Evolutionary conservation across 176 grass and related monocot species (phyloP).

Genomic region (Eragrostis curvula): DNA sequence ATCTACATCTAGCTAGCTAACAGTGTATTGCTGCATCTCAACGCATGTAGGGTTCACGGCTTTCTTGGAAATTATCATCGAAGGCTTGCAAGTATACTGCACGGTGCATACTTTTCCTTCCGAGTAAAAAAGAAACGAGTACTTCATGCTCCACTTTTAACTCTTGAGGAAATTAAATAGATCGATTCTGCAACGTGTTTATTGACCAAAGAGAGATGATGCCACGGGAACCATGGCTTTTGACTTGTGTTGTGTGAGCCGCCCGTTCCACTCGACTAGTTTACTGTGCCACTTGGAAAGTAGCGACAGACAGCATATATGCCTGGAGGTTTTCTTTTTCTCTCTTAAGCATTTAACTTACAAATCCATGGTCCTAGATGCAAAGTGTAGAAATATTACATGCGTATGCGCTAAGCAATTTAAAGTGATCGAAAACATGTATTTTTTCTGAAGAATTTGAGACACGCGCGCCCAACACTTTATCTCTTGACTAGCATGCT

Average conservation of each 20-base stretch:
- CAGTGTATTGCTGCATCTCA: not conserved
- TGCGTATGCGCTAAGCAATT: constrained; percentile 31
- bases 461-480: no score
- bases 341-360: not conserved
- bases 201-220: not conserved
- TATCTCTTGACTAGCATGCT: no score
- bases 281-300: constrained; percentile 17
- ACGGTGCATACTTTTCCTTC: not conserved
- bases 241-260: constrained; percentile 18
- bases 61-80: not conserved
- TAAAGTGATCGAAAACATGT: constrained; percentile 7
- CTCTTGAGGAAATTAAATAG: not conserved
- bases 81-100: no score
- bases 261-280: not conserved
- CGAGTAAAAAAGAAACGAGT: not conserved
- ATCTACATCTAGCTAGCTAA: no score
- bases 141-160: no score
- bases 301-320: constrained; percentile 3
- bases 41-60: no score
- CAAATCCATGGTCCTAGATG: constrained; percentile 30
- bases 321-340: not conserved
- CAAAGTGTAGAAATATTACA: constrained; percentile 3
- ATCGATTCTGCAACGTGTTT: not conserved
- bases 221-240: constrained; percentile 11
- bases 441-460: no score